Conservation (phyloP, 495 filamentous ascomycete genomes). For the Talaromyces borbonicus region DNA sequence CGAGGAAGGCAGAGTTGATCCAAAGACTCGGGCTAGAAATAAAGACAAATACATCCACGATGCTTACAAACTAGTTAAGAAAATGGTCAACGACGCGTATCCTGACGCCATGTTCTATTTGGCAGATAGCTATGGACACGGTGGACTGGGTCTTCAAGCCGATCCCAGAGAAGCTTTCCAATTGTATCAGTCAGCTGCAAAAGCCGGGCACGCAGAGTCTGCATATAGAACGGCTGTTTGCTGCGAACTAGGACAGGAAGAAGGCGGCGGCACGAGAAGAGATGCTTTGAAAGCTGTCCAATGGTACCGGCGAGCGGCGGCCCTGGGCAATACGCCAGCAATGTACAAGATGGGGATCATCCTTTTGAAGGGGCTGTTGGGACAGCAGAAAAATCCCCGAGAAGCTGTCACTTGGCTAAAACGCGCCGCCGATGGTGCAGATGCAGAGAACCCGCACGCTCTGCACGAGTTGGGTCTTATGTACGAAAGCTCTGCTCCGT, state of each 20-base stretch:
- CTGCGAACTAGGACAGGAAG: slow-evolving; percentile 92
- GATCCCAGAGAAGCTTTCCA: slow-evolving; percentile 87
- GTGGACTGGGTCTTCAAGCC: slow-evolving; percentile 54
- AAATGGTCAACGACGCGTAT: slow-evolving; percentile 56
- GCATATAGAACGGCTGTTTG: slow-evolving; percentile 95
- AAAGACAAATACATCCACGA: slow-evolving; percentile 79
- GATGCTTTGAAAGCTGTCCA: slow-evolving; percentile 91
- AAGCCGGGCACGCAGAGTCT: slow-evolving; percentile 70
- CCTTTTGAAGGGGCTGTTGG: slow-evolving; percentile 83
- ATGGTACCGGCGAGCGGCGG: slow-evolving; percentile 92
- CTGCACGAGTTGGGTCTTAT: slow-evolving; percentile 85
- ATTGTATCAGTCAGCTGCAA: slow-evolving; percentile 89
- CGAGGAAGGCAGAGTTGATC: slow-evolving; percentile 59
- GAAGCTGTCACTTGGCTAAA: slow-evolving; percentile 90
- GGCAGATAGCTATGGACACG: slow-evolving; percentile 80
- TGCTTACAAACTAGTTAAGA: slow-evolving; percentile 83
- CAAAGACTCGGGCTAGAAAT: slow-evolving; percentile 60
- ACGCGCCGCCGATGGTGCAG: slow-evolving; percentile 80
- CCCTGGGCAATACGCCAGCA: slow-evolving; percentile 79
- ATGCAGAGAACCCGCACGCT: slow-evolving; percentile 86
- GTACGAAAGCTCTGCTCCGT: slow-evolving; percentile 60
- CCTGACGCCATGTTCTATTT: slow-evolving; percentile 89
- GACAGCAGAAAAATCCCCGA: slow-evolving; percentile 70
- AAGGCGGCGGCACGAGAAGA: slow-evolving; percentile 81
- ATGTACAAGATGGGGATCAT: slow-evolving; percentile 99